Evolutionary conservation across 768 basidiomycete genomes (phyloP), one percentile per base, ranked within the genome.

Genomic region (Mrakia frigida): DNA sequence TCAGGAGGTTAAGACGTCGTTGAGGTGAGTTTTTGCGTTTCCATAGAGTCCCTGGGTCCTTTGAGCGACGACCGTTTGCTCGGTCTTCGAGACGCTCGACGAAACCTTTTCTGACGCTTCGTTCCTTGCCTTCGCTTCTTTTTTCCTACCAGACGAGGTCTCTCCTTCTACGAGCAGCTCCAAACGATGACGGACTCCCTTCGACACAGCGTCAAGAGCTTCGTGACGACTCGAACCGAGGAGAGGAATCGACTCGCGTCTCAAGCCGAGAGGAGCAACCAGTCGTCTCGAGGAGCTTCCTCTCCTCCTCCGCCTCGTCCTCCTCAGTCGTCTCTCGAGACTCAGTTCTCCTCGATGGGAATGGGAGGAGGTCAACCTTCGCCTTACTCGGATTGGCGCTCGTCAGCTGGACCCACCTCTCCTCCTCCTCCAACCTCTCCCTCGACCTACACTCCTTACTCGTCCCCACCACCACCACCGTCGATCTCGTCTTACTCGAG

Each of bases 151-250:
- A 94, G 92, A 18, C 95, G 94, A 82, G 96, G 95, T 0, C 85
- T 93, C 1, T 89, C 91, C 61, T 99, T 96, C 83, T 98, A 99
- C 82, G 86, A 86, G 9, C 92, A 95, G 78, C 86, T 98, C 21
- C 87, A 86, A 0, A 88, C 89, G 25, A 83, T 95, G 52, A 86
- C 89, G 16, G 80, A 84, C 0, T 87, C 86, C 11, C 86, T 98
- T 6, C 85, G 86, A 50, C 83, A 86, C 6, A 89, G 89, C 74
- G 87, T 88, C 3, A 87, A 86, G 70, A 83, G 85, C 0, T 97
- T 91, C 80, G 85, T 93, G 11, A 84, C 86, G 0, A 85, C 87
- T 25, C 86, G 96, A 39, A 87, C 86, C 11, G 83, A 85, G 0
- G 94, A 98, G 82, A 87, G 94, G 13, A 89, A 92, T 28, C 84